A percentile compares a stretch with the other conserved stretches of the same genome.
Evolutionary conservation across 75 land plant genomes (phyloP).

Genomic region (Pinus tabuliformis): DNA sequence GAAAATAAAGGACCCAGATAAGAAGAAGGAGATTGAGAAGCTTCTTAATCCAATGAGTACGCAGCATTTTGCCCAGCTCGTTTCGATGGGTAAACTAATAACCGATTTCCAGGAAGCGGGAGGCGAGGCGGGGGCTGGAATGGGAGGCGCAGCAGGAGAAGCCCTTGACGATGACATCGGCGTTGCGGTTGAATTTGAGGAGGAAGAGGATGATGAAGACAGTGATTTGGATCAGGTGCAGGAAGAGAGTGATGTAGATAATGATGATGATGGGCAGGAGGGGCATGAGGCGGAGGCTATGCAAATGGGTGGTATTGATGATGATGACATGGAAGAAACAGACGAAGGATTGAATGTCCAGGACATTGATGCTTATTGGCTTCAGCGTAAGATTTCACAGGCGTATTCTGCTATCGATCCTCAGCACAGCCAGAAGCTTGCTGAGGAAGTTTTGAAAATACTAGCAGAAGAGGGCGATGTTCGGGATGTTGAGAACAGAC

Average conservation of each 20-base stretch:
- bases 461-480: conserved; percentile 64
- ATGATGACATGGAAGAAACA: conserved; percentile 83
- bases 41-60: conserved; percentile 67
- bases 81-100: conserved; percentile 77
- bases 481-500: conserved; percentile 73
- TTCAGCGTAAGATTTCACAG: conserved; percentile 92
- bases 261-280: conserved; percentile 56
- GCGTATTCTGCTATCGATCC: conserved; percentile 86
- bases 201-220: conserved; percentile 89
- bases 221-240: conserved; percentile 86
- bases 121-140: conserved; percentile 33
- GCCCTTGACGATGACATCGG: conserved; percentile 91
- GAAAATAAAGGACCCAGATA: conserved; percentile 74
- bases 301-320: conserved; percentile 91
- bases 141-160: conserved; percentile 39
- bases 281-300: conserved; percentile 59
- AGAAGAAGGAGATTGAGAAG: conserved; percentile 97
- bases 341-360: conserved; percentile 88
- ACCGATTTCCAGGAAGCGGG: conserved; percentile 78
- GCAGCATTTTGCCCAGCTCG: conserved; percentile 77
- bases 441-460: no score
- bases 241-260: conserved; percentile 78
- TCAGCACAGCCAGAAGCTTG: conserved; percentile 74
- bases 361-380: conserved; percentile 99
- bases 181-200: conserved; percentile 93